Conservation (phyloP, 2,329 filamentous ascomycete species). For the Hortaea werneckii region DNA sequence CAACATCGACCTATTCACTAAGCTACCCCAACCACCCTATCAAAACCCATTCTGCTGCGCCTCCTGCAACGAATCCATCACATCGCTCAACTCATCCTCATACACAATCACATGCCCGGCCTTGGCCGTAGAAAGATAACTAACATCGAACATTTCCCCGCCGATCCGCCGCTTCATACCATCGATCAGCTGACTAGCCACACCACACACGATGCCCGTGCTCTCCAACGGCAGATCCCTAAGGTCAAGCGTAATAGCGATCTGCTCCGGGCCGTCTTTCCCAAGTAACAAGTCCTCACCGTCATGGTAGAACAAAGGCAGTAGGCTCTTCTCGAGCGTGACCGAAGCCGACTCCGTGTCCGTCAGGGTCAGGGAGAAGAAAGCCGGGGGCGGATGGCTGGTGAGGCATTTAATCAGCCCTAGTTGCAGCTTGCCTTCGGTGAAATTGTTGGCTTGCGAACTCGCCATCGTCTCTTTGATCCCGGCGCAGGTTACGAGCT, state of each 20-base stretch:
- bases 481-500: slow-evolving; percentile 74
- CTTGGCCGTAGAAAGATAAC: slow-evolving; percentile 78
- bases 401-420: slow-evolving; percentile 41
- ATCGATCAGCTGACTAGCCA: slow-evolving; percentile 71
- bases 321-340: slow-evolving; percentile 58
- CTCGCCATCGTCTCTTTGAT: slow-evolving; percentile 33
- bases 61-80: slow-evolving; percentile 54
- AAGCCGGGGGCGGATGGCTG: slow-evolving; percentile 46
- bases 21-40: background rate
- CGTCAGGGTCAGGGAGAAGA: slow-evolving; percentile 64
- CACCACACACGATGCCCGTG: slow-evolving; percentile 89
- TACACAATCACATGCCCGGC: slow-evolving; percentile 83
- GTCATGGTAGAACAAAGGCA: slow-evolving; percentile 42
- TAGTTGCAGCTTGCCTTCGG: slow-evolving; percentile 33
- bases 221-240: slow-evolving; percentile 72
- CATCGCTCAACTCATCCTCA: slow-evolving; percentile 61
- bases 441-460: slow-evolving; percentile 24
- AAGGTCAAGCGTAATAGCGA: slow-evolving; percentile 84
- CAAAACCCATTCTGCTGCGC: slow-evolving; percentile 1
- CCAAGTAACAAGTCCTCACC: slow-evolving; percentile 58
- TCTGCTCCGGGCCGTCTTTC: slow-evolving; percentile 57
- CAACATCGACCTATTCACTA: background rate
- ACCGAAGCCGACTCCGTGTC: slow-evolving; percentile 65
- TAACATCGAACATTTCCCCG: slow-evolving; percentile 57
- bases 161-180: slow-evolving; percentile 45